These are phyloP conservation scores for Septoria petroselini DNA, from an alignment of 2,329 filamentous ascomycete species.

Conservation along the genomic window DNA sequence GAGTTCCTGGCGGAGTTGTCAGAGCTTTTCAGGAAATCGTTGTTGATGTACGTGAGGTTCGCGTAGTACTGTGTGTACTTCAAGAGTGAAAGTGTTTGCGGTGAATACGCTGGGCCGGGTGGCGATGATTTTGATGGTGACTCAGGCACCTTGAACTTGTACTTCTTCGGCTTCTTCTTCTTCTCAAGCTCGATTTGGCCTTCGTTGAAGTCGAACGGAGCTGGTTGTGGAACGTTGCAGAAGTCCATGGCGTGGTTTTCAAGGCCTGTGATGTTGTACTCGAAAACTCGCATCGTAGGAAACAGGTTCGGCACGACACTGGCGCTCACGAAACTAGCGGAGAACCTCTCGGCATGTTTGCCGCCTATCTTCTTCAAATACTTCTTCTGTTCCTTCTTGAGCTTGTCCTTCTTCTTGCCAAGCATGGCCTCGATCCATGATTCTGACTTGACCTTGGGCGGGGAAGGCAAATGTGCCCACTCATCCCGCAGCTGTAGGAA, in stretches of 20 bases:
- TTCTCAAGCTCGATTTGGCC: slow-evolving; percentile 42
- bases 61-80: slow-evolving; percentile 90
- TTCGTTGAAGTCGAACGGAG: slow-evolving; percentile 16
- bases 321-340: slow-evolving; percentile 73
- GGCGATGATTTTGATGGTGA: slow-evolving; percentile 68
- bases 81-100: slow-evolving; percentile 73
- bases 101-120: slow-evolving; percentile 86
- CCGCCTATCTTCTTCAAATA: slow-evolving; percentile 70
- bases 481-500: slow-evolving; percentile 69
- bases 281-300: slow-evolving; percentile 73
- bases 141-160: slow-evolving; percentile 57
- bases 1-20: slow-evolving; percentile 32
- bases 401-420: slow-evolving; percentile 41
- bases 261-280: slow-evolving; percentile 85
- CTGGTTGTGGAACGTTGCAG: slow-evolving; percentile 21
- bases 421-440: slow-evolving; percentile 28
- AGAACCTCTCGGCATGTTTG: slow-evolving; percentile 78
- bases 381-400: slow-evolving; percentile 53
- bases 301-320: slow-evolving; percentile 93
- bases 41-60: slow-evolving; percentile 88
- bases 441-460: slow-evolving; percentile 34
- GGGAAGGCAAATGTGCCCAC: slow-evolving; percentile 74
- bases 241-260: slow-evolving; percentile 42
- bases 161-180: slow-evolving; percentile 52
- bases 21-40: slow-evolving; percentile 51